These are phyloP conservation scores for Lojkania enalia DNA, from an alignment of 2,329 filamentous ascomycete genomes.

Conservation along the genomic window DNA sequence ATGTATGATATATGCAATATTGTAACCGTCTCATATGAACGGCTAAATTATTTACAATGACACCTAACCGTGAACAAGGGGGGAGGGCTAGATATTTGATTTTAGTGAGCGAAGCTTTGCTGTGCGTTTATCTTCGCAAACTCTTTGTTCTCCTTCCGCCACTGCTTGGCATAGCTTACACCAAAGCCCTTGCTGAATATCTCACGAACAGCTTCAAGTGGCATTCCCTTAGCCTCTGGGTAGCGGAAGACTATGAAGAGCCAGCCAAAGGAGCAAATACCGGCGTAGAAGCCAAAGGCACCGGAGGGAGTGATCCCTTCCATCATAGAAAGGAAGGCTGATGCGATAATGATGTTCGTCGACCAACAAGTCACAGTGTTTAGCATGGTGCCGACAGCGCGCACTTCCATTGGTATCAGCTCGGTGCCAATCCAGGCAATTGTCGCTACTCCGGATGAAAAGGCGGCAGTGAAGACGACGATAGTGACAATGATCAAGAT, in stretches of 20 bases:
- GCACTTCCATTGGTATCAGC: conserved; percentile 43
- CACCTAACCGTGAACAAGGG: no score
- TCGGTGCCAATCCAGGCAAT: conserved; percentile 45
- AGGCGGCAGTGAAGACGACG: conserved; percentile 44
- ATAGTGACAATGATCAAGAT: conserved; percentile 44
- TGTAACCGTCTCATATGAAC: no score
- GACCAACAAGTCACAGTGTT: conserved; percentile 35
- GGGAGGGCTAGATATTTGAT: no score
- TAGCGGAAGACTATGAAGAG: conserved; percentile 43
- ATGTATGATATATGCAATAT: no score
- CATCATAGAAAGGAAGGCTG: conserved; percentile 47
- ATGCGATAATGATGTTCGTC: conserved; percentile 42
- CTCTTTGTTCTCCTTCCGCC: conserved; percentile 45
- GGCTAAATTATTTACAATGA: no score
- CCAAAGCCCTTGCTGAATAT: conserved; percentile 44
- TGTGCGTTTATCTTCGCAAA: conserved; percentile 32
- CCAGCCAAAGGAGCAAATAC: conserved; percentile 43
- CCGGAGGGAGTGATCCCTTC: conserved; percentile 43
- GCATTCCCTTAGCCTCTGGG: conserved; percentile 42
- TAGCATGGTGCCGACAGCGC: conserved; percentile 45
- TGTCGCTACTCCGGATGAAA: conserved; percentile 38
- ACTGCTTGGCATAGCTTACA: conserved; percentile 37
- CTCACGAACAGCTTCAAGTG: conserved; percentile 40
- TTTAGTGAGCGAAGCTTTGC: conserved; percentile 28
- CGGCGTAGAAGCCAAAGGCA: conserved; percentile 45